A percentile compares a stretch with the other conserved stretches of the same genome.
These are phyloP conservation scores for Manihot esculenta DNA, from an alignment of 441 rosid species.

Conservation along the genomic window DNA sequence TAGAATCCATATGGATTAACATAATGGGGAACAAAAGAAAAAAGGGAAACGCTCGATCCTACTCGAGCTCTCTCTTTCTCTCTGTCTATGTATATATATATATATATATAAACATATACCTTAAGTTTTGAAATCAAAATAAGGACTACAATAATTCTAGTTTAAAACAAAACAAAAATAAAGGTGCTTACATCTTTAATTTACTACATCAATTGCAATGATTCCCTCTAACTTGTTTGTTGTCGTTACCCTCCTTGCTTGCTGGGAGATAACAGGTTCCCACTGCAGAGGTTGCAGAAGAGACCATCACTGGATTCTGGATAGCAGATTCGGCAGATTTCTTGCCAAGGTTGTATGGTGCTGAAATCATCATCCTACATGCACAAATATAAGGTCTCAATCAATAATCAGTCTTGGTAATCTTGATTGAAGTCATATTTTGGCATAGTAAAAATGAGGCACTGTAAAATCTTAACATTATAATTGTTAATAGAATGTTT, in stretches of 20 bases:
- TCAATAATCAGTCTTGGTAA: not conserved
- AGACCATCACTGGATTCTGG: slow-evolving; percentile 32
- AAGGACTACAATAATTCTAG: slow-evolving; percentile 18
- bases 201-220: slow-evolving; percentile 19
- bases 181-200: slow-evolving; percentile 20
- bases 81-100: no score
- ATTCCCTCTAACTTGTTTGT: slow-evolving; percentile 6
- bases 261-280: not conserved
- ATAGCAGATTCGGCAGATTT: slow-evolving; percentile 36
- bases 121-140: slow-evolving; percentile 5
- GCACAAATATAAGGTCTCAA: slow-evolving; percentile 8
- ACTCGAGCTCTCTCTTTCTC: slow-evolving; percentile 6
- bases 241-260: slow-evolving; percentile 20
- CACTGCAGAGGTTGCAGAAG: slow-evolving; percentile 16
- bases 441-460: no score
- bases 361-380: slow-evolving; percentile 52
- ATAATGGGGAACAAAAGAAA: not conserved
- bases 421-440: not conserved
- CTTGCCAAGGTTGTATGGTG: slow-evolving; percentile 51
- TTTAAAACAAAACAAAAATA: not conserved
- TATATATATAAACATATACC: not conserved
- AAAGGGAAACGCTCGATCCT: not conserved
- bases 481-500: no score
- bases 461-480: no score
- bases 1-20: not conserved